A percentile compares a stretch with the other conserved stretches of the same genome.
phyloP scores from a whole-genome alignment of 805 yeast genomes.

The Schwanniomyces pseudopolymorphus region DNA sequence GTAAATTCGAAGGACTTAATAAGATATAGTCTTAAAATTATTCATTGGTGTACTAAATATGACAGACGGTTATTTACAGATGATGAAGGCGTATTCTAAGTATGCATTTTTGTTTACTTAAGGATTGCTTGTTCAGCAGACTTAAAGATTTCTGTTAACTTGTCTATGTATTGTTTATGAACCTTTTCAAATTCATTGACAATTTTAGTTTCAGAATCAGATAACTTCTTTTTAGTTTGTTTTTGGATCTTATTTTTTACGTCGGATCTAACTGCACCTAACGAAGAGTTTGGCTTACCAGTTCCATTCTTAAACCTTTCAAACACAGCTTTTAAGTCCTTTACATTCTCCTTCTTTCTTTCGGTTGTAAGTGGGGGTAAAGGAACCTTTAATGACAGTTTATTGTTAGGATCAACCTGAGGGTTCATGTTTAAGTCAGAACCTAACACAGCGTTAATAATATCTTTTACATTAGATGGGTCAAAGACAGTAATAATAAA shows the following conservation, averaged over 20 bases:
- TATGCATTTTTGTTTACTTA: constrained; percentile 18
- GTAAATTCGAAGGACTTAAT: constrained; percentile 58
- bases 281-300: constrained; percentile 46
- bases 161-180: constrained; percentile 63
- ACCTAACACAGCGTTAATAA: constrained; percentile 68
- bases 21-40: constrained; percentile 59
- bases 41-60: constrained; percentile 73
- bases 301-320: constrained; percentile 60
- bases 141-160: constrained; percentile 56
- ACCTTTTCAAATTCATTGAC: constrained; percentile 63
- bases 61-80: constrained; percentile 70
- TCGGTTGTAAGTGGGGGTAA: constrained; percentile 77
- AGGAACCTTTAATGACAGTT: constrained; percentile 69
- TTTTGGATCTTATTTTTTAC: constrained; percentile 60
- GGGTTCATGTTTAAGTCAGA: constrained; percentile 78
- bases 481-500: constrained; percentile 84
- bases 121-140: constrained; percentile 51
- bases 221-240: constrained; percentile 51
- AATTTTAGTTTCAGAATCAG: constrained; percentile 55
- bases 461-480: constrained; percentile 66
- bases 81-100: constrained; percentile 60
- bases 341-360: constrained; percentile 54
- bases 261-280: constrained; percentile 41
- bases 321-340: constrained; percentile 61
- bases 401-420: constrained; percentile 68